phyloP scores from a whole-genome alignment of 495 filamentous ascomycete species.

The Penicillium mononematosum region DNA sequence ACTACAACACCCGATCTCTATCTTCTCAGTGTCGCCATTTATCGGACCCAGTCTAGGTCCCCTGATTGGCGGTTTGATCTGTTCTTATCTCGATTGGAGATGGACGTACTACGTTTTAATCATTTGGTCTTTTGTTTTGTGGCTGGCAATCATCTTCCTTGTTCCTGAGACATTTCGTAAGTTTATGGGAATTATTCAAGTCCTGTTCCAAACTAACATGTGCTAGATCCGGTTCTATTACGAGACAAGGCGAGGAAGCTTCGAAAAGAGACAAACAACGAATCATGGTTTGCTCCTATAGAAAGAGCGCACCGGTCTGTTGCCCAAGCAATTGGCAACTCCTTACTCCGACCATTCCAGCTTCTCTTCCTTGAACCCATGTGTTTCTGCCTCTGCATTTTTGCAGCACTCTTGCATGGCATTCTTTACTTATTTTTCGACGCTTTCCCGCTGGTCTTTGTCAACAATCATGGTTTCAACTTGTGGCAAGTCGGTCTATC shows the following conservation, averaged over 20 bases:
- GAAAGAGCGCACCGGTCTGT: no score
- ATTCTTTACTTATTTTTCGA: conserved; percentile 80
- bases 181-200: no score
- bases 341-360: conserved; percentile 67
- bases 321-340: conserved; percentile 20
- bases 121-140: conserved; percentile 59
- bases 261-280: conserved; percentile 55
- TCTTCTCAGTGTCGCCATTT: background rate
- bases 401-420: conserved; percentile 66
- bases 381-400: conserved; percentile 63
- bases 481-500: conserved; percentile 58
- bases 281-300: conserved; percentile 53
- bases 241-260: conserved; percentile 59
- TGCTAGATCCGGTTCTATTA: conserved; percentile 52
- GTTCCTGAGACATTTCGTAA: conserved; percentile 71
- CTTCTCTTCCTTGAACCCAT: conserved; percentile 71
- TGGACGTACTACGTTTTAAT: conserved; percentile 72
- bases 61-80: conserved; percentile 63
- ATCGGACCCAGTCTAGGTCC: conserved; percentile 39
- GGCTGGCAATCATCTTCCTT: conserved; percentile 54
- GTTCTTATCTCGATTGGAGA: conserved; percentile 55
- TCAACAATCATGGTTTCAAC: conserved; percentile 62
- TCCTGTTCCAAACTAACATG: no score
- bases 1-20: no score
- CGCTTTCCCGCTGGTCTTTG: conserved; percentile 71